A percentile compares a stretch with the other conserved stretches of the same genome.
These are phyloP conservation scores for Aspergillus campestris DNA, from an alignment of 495 filamentous ascomycete genomes.

Conservation along the genomic window DNA sequence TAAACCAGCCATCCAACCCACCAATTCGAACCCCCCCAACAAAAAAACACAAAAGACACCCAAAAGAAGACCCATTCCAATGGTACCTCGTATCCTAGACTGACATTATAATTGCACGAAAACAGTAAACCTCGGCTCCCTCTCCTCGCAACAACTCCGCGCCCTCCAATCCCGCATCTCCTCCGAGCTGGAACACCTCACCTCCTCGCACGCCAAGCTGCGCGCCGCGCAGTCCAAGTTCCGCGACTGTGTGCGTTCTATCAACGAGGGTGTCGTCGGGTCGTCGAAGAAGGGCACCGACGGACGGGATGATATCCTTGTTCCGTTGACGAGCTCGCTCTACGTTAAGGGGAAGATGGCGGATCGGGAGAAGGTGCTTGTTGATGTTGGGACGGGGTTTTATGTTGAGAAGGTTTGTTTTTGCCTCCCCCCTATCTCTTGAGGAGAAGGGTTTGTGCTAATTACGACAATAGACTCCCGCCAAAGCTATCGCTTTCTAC, in stretches of 20 bases:
- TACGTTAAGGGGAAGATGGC: constrained; percentile 83
- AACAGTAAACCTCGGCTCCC: constrained; percentile 54
- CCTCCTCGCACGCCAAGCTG: constrained; percentile 77
- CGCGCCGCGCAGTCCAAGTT: constrained; percentile 86
- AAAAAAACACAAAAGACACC: constrained; percentile 2
- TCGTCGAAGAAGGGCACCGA: constrained; percentile 28
- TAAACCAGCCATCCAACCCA: constrained; percentile 5
- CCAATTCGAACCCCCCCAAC: background rate
- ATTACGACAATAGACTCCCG: too few species aligned
- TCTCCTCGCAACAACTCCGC: constrained; percentile 49
- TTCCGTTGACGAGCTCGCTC: constrained; percentile 85
- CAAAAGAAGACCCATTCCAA: too few species aligned
- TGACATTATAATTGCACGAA: background rate
- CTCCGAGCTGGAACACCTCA: constrained; percentile 89
- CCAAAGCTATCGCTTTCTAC: constrained; percentile 79
- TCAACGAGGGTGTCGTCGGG: constrained; percentile 51
- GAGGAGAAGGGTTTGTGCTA: background rate
- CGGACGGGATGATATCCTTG: constrained; percentile 54
- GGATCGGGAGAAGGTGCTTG: constrained; percentile 71
- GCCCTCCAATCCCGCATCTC: constrained; percentile 89
- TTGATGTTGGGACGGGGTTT: constrained; percentile 94
- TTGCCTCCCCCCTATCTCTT: background rate
- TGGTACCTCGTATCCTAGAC: too few species aligned
- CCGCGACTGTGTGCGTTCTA: constrained; percentile 71
- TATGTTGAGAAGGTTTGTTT: constrained; percentile 83